Evolutionary conservation across 352 stramenopile species (phyloP).

Genomic region (Blastocystis sp.): DNA sequence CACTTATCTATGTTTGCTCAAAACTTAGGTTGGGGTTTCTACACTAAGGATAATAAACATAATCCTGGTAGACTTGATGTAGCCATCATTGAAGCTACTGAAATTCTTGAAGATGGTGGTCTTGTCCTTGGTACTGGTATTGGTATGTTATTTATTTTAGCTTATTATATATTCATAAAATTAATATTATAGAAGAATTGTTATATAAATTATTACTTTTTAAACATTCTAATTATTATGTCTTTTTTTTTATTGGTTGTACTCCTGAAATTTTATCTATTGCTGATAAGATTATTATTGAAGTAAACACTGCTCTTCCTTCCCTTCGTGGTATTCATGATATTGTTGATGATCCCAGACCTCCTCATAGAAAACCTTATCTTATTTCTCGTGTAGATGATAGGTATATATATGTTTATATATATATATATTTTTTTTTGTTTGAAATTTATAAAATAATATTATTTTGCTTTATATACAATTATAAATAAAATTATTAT

Average conservation of each 20-base stretch:
- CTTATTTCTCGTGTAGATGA: constrained; percentile 33
- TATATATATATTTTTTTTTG: too few relatives aligned
- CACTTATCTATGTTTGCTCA: constrained; percentile 30
- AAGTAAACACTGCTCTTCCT: constrained; percentile 33
- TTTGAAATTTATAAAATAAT: too few relatives aligned
- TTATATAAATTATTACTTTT: too few relatives aligned
- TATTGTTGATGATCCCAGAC: constrained; percentile 20
- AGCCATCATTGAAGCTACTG: constrained; percentile 31
- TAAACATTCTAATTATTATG: too few relatives aligned
- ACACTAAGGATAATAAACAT: constrained; percentile 27
- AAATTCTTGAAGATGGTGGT: constrained; percentile 31
- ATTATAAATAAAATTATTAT: too few relatives aligned
- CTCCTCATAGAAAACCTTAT: constrained; percentile 17
- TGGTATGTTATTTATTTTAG: too few relatives aligned
- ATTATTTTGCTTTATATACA: too few relatives aligned
- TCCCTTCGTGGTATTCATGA: constrained; percentile 33
- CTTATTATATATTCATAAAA: too few relatives aligned
- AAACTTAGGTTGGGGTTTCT: constrained; percentile 34
- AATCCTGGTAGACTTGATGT: constrained; percentile 34
- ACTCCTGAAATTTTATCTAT: constrained; percentile 32
- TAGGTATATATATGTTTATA: too few relatives aligned
- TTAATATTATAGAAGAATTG: too few relatives aligned
- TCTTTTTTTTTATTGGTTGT: too few relatives aligned
- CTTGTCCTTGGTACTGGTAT: constrained; percentile 34
- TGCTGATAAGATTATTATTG: constrained; percentile 34